Conservation (phyloP, 257 asterid species). For the Nicotiana noctiflora region DNA sequence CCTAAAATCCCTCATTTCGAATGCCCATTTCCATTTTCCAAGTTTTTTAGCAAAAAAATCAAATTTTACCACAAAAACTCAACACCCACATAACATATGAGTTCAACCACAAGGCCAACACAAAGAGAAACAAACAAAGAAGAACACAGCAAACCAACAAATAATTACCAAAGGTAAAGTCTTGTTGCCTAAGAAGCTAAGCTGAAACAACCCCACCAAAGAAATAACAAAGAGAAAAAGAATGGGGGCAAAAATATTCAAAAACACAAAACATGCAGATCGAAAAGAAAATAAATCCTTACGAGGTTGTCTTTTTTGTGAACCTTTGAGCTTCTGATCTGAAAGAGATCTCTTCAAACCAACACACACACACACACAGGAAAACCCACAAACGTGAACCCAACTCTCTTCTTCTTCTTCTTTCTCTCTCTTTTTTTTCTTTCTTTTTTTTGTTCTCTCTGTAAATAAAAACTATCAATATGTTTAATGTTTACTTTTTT, state of each 20-base stretch:
- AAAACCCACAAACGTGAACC: slow-evolving; percentile 15
- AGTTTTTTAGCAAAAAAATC: not conserved
- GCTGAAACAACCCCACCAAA: slow-evolving; percentile 10
- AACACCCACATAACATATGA: not conserved
- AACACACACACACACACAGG: slow-evolving; percentile 11
- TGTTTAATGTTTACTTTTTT: not conserved
- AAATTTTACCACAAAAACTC: not conserved
- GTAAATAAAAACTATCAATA: not conserved
- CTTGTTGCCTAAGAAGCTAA: not conserved
- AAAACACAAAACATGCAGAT: slow-evolving; percentile 2
- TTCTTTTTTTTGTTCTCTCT: not conserved
- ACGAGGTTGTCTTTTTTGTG: not conserved
- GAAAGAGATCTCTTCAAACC: slow-evolving; percentile 9
- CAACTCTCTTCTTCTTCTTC: slow-evolving; percentile 6
- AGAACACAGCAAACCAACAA: not conserved
- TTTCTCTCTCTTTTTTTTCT: not conserved
- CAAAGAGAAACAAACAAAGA: not conserved
- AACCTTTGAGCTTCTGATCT: slow-evolving; percentile 15
- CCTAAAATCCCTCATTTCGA: not conserved
- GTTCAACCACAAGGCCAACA: not conserved
- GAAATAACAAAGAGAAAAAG: not conserved
- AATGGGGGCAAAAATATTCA: not conserved
- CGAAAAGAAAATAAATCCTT: not conserved
- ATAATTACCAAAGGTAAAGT: not conserved
- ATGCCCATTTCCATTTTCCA: not conserved